A percentile compares a stretch with the other conserved stretches of the same genome.
phyloP scores from a whole-genome alignment of 2,329 filamentous ascomycete genomes.

The Microsporum ferrugineum region DNA sequence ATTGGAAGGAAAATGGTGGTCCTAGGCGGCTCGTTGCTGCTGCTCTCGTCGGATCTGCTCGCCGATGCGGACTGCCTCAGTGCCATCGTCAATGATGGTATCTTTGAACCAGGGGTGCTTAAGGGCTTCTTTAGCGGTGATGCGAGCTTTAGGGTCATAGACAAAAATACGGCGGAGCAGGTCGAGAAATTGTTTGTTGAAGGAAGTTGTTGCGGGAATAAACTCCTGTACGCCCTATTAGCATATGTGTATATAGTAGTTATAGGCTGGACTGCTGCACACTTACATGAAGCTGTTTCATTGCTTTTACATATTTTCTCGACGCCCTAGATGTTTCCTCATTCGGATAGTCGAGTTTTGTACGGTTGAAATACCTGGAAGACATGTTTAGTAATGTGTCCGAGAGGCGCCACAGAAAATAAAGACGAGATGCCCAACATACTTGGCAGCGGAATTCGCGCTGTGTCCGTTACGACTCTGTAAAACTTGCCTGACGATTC shows the following conservation, averaged over 20 bases:
- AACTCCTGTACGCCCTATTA: slow-evolving; percentile 43
- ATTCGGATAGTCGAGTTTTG: slow-evolving; percentile 53
- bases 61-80: slow-evolving; percentile 50
- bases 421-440: slow-evolving; percentile 23
- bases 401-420: slow-evolving; percentile 6
- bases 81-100: slow-evolving; percentile 53
- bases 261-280: not conserved
- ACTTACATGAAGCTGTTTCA: slow-evolving; percentile 51
- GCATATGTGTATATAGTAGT: slow-evolving; percentile 7
- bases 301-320: slow-evolving; percentile 56
- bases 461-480: slow-evolving; percentile 37
- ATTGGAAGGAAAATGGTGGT: not conserved
- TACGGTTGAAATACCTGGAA: slow-evolving; percentile 43
- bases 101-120: slow-evolving; percentile 58
- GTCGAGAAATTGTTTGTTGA: slow-evolving; percentile 54
- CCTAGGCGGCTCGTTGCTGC: not conserved
- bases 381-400: slow-evolving; percentile 24
- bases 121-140: slow-evolving; percentile 53
- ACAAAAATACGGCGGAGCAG: slow-evolving; percentile 53
- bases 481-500: slow-evolving; percentile 44
- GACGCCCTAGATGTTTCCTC: slow-evolving; percentile 52
- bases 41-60: slow-evolving; percentile 26
- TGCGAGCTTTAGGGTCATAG: slow-evolving; percentile 54
- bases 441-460: slow-evolving; percentile 47
- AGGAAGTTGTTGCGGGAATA: slow-evolving; percentile 47